Evolutionary conservation across 805 yeast genomes (phyloP).

Genomic region (Diddensiella santjacobensis): DNA sequence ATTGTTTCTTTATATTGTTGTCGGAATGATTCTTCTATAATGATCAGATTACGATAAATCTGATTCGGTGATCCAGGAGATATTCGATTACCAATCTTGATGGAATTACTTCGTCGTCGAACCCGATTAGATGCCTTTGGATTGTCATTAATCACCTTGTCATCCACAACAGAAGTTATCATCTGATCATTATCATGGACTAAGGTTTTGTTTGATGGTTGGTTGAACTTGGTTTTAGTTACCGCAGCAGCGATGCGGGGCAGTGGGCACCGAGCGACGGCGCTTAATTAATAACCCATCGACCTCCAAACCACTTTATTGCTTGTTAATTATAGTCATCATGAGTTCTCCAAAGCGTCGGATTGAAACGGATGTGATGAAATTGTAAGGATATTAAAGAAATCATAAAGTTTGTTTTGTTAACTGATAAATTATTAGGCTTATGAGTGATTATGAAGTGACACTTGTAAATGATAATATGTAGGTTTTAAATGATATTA

Average conservation of each 20-base stretch:
- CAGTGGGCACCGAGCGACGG: not conserved
- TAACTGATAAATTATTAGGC: constrained; percentile 30
- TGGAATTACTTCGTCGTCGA: constrained; percentile 11
- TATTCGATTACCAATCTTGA: not conserved
- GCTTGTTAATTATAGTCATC: too few species aligned
- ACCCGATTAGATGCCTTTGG: not conserved
- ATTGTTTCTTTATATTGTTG: constrained; percentile 75
- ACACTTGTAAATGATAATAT: constrained; percentile 73
- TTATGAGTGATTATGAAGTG: constrained; percentile 93
- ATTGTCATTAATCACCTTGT: too few species aligned
- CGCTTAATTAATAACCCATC: too few species aligned
- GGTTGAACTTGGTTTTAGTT: too few species aligned
- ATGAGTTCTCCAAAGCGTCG: constrained; percentile 63
- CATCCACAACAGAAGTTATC: too few species aligned
- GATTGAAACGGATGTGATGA: constrained; percentile 95
- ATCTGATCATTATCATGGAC: too few species aligned
- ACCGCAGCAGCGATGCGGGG: too few species aligned
- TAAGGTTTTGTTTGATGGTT: too few species aligned
- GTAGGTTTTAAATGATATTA: constrained; percentile 25
- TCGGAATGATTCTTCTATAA: constrained; percentile 81
- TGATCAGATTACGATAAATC: constrained; percentile 74
- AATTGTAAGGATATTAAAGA: constrained; percentile 54
- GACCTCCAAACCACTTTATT: too few species aligned
- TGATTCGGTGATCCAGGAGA: constrained; percentile 36
- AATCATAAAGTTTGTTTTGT: not conserved